A percentile compares a stretch with the other conserved stretches of the same genome.
These are phyloP conservation scores for Phytophthora pini DNA, from an alignment of 352 stramenopile genomes.

Conservation along the genomic window DNA sequence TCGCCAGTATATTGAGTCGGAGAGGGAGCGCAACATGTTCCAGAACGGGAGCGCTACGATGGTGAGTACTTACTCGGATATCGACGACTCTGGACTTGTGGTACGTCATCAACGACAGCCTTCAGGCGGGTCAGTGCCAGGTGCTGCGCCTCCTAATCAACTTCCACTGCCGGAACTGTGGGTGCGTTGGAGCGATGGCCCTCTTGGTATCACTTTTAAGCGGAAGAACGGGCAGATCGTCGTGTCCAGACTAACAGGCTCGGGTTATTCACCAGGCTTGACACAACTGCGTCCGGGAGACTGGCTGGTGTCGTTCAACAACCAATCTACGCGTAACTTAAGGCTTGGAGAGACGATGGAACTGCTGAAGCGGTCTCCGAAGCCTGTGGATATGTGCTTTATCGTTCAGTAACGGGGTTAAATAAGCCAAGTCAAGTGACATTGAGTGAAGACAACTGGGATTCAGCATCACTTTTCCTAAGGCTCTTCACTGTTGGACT, in stretches of 20 bases:
- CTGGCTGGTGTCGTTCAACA: conserved; percentile 83
- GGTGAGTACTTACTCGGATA: conserved; percentile 70
- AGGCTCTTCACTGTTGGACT: conserved; percentile 18
- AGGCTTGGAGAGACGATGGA: conserved; percentile 82
- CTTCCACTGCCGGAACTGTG: conserved; percentile 65
- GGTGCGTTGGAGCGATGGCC: conserved; percentile 76
- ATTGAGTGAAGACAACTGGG: conserved; percentile 23
- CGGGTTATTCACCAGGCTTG: conserved; percentile 66
- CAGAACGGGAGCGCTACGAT: conserved; percentile 38
- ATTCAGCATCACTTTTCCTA: conserved; percentile 9
- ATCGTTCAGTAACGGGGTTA: conserved; percentile 60
- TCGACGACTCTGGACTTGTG: conserved; percentile 75
- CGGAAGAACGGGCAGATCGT: conserved; percentile 81
- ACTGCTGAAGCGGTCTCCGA: conserved; percentile 75
- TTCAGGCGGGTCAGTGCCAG: conserved; percentile 6
- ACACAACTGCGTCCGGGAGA: conserved; percentile 74
- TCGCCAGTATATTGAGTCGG: conserved; percentile 72
- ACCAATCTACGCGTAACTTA: conserved; percentile 62
- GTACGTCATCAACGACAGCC: conserved; percentile 37
- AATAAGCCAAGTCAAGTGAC: conserved; percentile 32
- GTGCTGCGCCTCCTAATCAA: conserved; percentile 17
- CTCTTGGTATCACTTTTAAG: conserved; percentile 84
- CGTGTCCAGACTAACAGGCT: conserved; percentile 75
- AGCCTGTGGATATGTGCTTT: conserved; percentile 84
- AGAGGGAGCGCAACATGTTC: conserved; percentile 63